These are phyloP conservation scores for Dioszegia aurantiaca DNA, from an alignment of 768 basidiomycete genomes.

Conservation along the genomic window DNA sequence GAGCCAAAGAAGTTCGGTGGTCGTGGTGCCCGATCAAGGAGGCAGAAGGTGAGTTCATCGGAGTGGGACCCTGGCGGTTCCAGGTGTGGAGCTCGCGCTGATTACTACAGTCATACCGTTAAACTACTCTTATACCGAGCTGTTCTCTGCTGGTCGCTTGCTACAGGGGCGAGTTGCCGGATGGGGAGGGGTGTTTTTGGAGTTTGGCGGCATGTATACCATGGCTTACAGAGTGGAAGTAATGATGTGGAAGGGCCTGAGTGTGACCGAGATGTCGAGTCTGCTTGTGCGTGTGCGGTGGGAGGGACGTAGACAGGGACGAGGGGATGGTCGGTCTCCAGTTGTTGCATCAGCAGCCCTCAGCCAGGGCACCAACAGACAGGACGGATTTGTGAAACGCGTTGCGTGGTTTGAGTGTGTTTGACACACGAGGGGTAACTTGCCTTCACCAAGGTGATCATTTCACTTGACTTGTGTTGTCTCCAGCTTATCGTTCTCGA, in stretches of 20 bases:
- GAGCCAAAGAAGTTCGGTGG: conserved; percentile 99
- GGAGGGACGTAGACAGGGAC: too few relatives aligned
- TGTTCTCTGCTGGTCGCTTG: conserved; percentile 6
- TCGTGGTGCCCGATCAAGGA: conserved; percentile 93
- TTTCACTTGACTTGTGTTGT: background rate
- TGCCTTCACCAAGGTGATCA: background rate
- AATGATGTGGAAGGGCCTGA: background rate
- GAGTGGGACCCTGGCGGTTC: too few relatives aligned
- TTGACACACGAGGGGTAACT: background rate
- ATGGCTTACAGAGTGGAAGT: conserved; percentile 22
- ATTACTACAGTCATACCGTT: conserved; percentile 37
- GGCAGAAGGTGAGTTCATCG: conserved; percentile 76
- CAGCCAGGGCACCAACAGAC: too few relatives aligned
- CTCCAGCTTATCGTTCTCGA: too few relatives aligned
- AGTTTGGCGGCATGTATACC: conserved; percentile 40
- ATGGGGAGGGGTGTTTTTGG: conserved; percentile 22
- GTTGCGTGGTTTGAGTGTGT: background rate
- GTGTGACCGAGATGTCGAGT: too few relatives aligned
- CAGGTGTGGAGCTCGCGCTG: background rate
- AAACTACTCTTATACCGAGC: conserved; percentile 23
- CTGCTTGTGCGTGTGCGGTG: background rate
- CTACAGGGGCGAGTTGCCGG: conserved; percentile 14
- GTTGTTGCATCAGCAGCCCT: too few relatives aligned
- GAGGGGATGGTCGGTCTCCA: too few relatives aligned
- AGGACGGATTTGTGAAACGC: background rate